These are phyloP conservation scores for Neurospora tetrasperma DNA, from an alignment of 495 filamentous ascomycete species.

Conservation along the genomic window DNA sequence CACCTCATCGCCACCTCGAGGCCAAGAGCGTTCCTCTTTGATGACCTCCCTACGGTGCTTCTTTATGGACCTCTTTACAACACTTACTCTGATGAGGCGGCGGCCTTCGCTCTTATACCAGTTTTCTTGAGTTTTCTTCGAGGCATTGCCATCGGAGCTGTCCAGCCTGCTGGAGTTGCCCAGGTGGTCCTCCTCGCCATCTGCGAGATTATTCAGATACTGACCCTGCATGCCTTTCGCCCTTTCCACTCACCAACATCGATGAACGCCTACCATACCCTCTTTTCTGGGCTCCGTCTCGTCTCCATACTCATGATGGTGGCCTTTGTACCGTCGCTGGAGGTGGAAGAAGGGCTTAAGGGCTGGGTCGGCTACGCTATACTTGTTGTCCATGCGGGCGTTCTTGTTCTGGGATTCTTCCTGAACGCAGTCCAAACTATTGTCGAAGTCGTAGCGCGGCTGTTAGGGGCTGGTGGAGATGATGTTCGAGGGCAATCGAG, in stretches of 20 bases:
- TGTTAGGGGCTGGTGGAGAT: slow-evolving; percentile 70
- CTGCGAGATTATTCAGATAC: slow-evolving; percentile 84
- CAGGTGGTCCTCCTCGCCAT: slow-evolving; percentile 86
- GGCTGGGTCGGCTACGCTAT: slow-evolving; percentile 96
- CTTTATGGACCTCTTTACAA: slow-evolving; percentile 96
- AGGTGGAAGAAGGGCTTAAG: slow-evolving; percentile 63
- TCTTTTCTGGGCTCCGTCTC: slow-evolving; percentile 71
- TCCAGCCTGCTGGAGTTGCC: slow-evolving; percentile 86
- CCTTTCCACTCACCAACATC: slow-evolving; percentile 86
- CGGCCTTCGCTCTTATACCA: slow-evolving; percentile 75
- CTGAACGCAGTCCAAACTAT: slow-evolving; percentile 84
- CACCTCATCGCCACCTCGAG: slow-evolving; percentile 68
- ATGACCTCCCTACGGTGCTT: slow-evolving; percentile 82
- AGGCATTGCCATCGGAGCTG: slow-evolving; percentile 82
- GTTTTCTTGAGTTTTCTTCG: slow-evolving; percentile 72
- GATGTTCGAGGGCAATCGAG: slow-evolving; percentile 60
- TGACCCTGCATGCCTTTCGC: slow-evolving; percentile 79
- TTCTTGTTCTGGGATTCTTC: slow-evolving; percentile 89
- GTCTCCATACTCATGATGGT: slow-evolving; percentile 73
- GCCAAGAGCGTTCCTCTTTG: slow-evolving; percentile 78
- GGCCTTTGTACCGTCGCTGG: slow-evolving; percentile 74
- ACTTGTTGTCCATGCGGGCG: slow-evolving; percentile 72
- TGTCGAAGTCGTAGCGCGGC: slow-evolving; percentile 72
- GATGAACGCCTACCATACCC: slow-evolving; percentile 93
- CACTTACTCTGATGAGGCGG: slow-evolving; percentile 83